These are phyloP conservation scores for Pulveroboletus sp. DNA, from an alignment of 768 basidiomycete genomes.

Conservation along the genomic window DNA sequence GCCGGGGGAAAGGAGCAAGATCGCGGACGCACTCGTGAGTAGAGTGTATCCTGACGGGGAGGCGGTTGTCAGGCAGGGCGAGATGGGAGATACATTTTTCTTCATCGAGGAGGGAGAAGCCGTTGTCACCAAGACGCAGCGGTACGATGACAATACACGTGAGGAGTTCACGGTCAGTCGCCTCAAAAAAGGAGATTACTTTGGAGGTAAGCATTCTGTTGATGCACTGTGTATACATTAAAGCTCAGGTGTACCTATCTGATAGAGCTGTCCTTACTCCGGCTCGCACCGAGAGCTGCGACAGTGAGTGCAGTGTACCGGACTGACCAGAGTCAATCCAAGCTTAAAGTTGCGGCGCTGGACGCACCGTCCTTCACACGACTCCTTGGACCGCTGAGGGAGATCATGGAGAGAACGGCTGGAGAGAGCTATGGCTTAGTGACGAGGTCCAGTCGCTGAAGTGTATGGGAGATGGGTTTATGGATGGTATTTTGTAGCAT, in stretches of 20 bases:
- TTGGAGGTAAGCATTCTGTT: conserved; percentile 69
- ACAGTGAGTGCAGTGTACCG: conserved; percentile 77
- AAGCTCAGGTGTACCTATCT: neutral
- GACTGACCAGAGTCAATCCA: conserved; percentile 43
- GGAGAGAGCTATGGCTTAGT: conserved; percentile 59
- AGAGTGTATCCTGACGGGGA: conserved; percentile 78
- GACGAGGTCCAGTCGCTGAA: conserved; percentile 32
- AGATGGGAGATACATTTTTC: conserved; percentile 96
- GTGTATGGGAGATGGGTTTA: neutral
- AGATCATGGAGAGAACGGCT: conserved; percentile 90
- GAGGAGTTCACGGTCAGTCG: conserved; percentile 73
- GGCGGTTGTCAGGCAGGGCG: conserved; percentile 86
- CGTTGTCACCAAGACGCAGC: conserved; percentile 71
- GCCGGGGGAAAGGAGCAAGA: conserved; percentile 89
- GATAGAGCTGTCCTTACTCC: conserved; percentile 85
- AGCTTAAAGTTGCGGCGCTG: conserved; percentile 89
- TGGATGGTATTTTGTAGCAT: conserved; percentile 5
- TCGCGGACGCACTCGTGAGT: conserved; percentile 91
- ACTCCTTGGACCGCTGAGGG: conserved; percentile 84
- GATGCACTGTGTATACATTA: neutral
- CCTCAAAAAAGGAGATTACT: conserved; percentile 91
- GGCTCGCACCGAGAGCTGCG: conserved; percentile 88
- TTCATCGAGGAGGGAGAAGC: conserved; percentile 95
- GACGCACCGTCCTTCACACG: conserved; percentile 93
- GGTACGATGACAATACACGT: too few relatives aligned